Conservation (phyloP, 352 stramenopile species). For the Hyphochytrium catenoides region DNA sequence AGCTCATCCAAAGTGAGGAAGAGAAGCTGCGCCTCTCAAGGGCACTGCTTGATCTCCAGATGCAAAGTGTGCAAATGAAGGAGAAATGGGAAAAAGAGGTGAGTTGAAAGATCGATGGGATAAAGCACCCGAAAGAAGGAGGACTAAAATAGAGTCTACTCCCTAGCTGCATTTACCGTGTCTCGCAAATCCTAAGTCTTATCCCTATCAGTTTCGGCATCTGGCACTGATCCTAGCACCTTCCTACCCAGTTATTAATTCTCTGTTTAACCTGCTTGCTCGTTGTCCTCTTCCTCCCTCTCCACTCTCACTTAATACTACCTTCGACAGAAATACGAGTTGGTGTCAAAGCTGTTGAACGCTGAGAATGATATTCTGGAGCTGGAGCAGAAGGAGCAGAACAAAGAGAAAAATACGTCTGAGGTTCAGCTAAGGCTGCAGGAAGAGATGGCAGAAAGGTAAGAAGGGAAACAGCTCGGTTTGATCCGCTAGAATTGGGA, state of each 20-base stretch:
- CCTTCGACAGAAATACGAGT: too few species aligned
- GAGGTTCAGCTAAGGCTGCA: too few species aligned
- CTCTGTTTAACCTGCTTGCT: too few species aligned
- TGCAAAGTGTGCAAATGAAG: conserved; percentile 10
- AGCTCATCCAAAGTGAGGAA: conserved; percentile 28
- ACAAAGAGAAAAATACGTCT: conserved; percentile 24
- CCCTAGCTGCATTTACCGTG: too few species aligned
- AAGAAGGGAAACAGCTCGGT: conserved; percentile 5
- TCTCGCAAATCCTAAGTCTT: too few species aligned
- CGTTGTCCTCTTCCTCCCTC: too few species aligned
- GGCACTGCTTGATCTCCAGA: conserved; percentile 31
- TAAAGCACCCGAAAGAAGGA: conserved; percentile 22
- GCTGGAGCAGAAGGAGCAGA: conserved; percentile 26
- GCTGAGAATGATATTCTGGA: conserved; percentile 31
- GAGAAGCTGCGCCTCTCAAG: conserved; percentile 37
- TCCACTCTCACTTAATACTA: too few species aligned
- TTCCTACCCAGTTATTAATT: too few species aligned
- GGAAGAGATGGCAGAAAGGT: too few species aligned
- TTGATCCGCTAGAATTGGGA: conserved; percentile 4
- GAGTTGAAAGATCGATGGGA: neutral
- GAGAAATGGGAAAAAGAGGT: neutral
- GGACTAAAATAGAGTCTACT: too few species aligned
- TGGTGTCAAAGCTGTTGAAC: conserved; percentile 19
- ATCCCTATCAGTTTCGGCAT: too few species aligned
- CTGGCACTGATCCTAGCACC: too few species aligned